Evolutionary conservation across 257 asterid genomes (phyloP).

Genomic region (Solanum medicagineum): DNA sequence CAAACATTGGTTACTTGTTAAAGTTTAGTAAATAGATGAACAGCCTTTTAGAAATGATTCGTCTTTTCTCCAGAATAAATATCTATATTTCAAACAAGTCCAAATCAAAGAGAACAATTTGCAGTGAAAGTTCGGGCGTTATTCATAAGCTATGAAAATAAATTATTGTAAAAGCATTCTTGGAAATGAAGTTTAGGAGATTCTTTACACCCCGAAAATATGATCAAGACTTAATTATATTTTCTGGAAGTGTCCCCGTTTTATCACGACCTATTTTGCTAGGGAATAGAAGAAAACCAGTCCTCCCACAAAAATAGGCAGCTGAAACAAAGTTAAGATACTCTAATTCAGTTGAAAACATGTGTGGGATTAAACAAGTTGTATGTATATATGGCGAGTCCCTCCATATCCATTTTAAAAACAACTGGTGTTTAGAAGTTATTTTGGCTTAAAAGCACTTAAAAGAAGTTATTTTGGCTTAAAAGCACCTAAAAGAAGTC

Average conservation of each 20-base stretch:
- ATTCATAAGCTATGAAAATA: neutral
- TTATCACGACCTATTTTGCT: neutral
- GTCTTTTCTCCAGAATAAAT: neutral
- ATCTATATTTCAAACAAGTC: neutral
- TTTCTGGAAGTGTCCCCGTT: neutral
- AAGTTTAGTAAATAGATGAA: neutral
- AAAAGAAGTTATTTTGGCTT: neutral
- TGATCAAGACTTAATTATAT: too few relatives aligned
- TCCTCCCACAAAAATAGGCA: neutral
- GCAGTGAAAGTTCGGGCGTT: neutral
- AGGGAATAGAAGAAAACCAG: neutral
- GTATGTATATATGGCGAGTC: neutral
- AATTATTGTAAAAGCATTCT: neutral
- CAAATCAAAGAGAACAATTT: neutral
- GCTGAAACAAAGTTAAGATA: neutral
- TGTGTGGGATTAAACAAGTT: neutral
- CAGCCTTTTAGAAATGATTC: neutral
- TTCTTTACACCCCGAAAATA: neutral
- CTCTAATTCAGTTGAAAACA: neutral
- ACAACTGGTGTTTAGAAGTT: too few relatives aligned
- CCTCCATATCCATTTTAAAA: neutral
- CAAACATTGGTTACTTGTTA: neutral
- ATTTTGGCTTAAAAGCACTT: neutral
- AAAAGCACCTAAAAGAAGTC: neutral
- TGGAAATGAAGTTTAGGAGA: neutral